Evolutionary conservation across 192 early-diverging fungal species (phyloP).

Genomic region (Linnemannia elongata): DNA sequence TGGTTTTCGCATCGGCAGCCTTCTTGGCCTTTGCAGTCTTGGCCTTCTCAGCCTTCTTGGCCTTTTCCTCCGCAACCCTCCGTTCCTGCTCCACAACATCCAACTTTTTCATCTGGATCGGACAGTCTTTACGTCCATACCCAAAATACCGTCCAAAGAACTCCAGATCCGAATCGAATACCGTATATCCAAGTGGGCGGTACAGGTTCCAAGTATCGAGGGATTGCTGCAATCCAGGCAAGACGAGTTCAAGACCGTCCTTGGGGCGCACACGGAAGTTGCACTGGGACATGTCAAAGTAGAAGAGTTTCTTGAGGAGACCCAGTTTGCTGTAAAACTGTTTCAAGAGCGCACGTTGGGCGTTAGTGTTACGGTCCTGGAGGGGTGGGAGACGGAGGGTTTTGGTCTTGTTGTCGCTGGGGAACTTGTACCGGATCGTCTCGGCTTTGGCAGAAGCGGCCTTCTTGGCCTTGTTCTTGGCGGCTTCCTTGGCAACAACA

Average conservation of each 20-base stretch:
- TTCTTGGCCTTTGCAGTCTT: background rate
- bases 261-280: constrained; percentile 23
- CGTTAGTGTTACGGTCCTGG: background rate
- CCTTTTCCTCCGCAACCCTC: background rate
- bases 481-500: background rate
- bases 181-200: background rate
- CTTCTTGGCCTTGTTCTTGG: background rate
- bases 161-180: constrained; percentile 3
- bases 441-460: background rate
- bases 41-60: background rate
- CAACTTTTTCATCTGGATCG: background rate
- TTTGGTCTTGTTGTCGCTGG: background rate
- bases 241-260: constrained; percentile 13
- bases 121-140: background rate
- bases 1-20: background rate
- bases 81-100: background rate
- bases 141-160: constrained; percentile 34
- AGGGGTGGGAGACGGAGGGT: background rate
- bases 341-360: constrained; percentile 1
- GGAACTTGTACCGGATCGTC: background rate
- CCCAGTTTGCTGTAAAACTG: constrained; percentile 29
- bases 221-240: constrained; percentile 15
- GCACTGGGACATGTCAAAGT: constrained; percentile 20
- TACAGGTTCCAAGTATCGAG: constrained; percentile 11
- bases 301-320: background rate